phyloP scores from a whole-genome alignment of 768 basidiomycete species.

The Termitomyces eurrhizus region DNA sequence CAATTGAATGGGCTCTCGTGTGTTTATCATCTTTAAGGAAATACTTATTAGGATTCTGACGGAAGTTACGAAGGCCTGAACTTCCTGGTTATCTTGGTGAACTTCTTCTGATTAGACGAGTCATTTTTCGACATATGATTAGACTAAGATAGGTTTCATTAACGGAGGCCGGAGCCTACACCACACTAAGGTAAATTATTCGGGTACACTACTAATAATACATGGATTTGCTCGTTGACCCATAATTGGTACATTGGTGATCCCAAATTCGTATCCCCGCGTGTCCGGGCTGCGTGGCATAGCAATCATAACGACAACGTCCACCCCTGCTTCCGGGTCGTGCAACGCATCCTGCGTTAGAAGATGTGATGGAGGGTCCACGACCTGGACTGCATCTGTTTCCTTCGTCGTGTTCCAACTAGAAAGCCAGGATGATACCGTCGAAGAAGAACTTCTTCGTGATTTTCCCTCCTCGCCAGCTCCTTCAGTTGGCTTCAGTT shows the following conservation, averaged over 20 bases:
- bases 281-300: conserved; percentile 35
- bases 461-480: background rate
- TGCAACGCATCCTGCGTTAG: conserved; percentile 13
- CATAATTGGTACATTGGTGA: conserved; percentile 27
- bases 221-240: background rate
- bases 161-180: background rate
- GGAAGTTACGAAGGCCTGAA: no score
- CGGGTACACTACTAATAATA: background rate
- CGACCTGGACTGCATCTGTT: background rate
- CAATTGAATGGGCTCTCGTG: no score
- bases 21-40: no score
- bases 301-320: conserved; percentile 41
- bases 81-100: no score
- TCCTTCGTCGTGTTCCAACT: background rate
- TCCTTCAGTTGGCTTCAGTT: background rate
- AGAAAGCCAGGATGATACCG: conserved; percentile 13
- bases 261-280: conserved; percentile 38
- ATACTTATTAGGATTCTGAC: no score
- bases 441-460: conserved; percentile 4
- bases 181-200: background rate
- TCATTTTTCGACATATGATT: no score
- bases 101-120: no score
- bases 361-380: background rate
- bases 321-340: conserved; percentile 19
- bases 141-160: no score